These are phyloP conservation scores for Vavraia culicis DNA, from an alignment of 371 early-diverging fungal species.

Conservation along the genomic window DNA sequence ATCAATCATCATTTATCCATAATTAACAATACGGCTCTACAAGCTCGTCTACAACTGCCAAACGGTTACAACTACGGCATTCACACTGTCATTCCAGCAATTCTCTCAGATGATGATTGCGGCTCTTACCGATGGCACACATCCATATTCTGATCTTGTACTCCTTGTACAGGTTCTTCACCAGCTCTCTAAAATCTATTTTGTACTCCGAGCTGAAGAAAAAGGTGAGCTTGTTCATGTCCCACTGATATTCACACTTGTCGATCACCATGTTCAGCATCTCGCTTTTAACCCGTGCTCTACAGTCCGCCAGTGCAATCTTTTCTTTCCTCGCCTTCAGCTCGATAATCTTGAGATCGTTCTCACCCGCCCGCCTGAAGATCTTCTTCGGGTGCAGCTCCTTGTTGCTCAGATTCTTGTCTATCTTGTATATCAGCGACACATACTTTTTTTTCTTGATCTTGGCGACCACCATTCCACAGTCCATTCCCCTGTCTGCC, in stretches of 20 bases:
- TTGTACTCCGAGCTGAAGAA: constrained; percentile 45
- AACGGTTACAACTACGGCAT: too few species aligned
- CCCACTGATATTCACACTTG: constrained; percentile 44
- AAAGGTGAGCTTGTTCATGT: constrained; percentile 43
- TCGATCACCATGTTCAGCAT: constrained; percentile 39
- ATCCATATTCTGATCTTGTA: constrained; percentile 98
- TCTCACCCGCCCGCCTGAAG: constrained; percentile 31
- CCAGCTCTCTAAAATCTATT: constrained; percentile 88
- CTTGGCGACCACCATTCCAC: constrained; percentile 27
- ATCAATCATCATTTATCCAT: too few species aligned
- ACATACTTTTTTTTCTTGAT: constrained; percentile 24
- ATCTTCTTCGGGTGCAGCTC: constrained; percentile 37
- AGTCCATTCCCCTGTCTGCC: constrained; percentile 44
- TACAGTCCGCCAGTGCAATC: constrained; percentile 30
- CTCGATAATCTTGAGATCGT: constrained; percentile 33
- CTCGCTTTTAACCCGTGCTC: constrained; percentile 17
- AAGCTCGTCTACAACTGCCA: too few species aligned
- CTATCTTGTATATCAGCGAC: constrained; percentile 24
- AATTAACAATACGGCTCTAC: too few species aligned
- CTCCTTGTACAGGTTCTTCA: constrained; percentile 80
- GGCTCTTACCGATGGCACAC: constrained; percentile 44
- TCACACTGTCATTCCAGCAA: too few species aligned
- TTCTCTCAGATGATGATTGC: too few species aligned
- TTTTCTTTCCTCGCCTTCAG: constrained; percentile 32
- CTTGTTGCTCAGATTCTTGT: constrained; percentile 12